phyloP scores from a whole-genome alignment of 345 rosid species.

The Aquilaria sinensis region DNA sequence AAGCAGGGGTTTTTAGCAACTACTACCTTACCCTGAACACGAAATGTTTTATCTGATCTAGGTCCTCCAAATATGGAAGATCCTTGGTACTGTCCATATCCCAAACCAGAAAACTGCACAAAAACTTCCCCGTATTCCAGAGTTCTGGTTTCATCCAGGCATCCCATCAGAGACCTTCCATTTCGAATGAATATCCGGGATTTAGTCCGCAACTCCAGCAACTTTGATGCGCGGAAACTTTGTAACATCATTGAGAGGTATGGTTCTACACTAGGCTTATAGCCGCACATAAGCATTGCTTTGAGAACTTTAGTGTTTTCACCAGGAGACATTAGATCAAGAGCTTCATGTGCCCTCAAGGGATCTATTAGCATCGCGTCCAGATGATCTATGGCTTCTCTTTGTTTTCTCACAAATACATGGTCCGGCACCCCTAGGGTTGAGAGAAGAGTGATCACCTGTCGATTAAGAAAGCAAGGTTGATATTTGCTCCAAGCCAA shows the following conservation, averaged over 20 bases:
- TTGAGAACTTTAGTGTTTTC: slow-evolving; percentile 56
- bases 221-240: slow-evolving; percentile 66
- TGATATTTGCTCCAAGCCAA: slow-evolving; percentile 46
- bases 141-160: slow-evolving; percentile 72
- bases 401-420: slow-evolving; percentile 55
- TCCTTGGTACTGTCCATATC: not conserved
- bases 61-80: not conserved
- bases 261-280: slow-evolving; percentile 67
- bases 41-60: too few species aligned
- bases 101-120: slow-evolving; percentile 20
- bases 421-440: slow-evolving; percentile 34
- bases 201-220: slow-evolving; percentile 58
- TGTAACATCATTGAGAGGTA: slow-evolving; percentile 91
- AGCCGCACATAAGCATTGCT: slow-evolving; percentile 68
- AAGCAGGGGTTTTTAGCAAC: slow-evolving; percentile 61
- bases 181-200: slow-evolving; percentile 47
- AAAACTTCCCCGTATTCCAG: slow-evolving; percentile 74
- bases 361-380: slow-evolving; percentile 61
- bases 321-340: slow-evolving; percentile 67
- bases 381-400: slow-evolving; percentile 48
- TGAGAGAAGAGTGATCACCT: slow-evolving; percentile 51
- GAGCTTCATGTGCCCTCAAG: slow-evolving; percentile 56
- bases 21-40: slow-evolving; percentile 18
- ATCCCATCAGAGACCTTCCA: slow-evolving; percentile 90
- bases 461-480: slow-evolving; percentile 52